Evolutionary conservation across 176 grass and related monocot species (phyloP).

Genomic region (Zoysia japonica): DNA sequence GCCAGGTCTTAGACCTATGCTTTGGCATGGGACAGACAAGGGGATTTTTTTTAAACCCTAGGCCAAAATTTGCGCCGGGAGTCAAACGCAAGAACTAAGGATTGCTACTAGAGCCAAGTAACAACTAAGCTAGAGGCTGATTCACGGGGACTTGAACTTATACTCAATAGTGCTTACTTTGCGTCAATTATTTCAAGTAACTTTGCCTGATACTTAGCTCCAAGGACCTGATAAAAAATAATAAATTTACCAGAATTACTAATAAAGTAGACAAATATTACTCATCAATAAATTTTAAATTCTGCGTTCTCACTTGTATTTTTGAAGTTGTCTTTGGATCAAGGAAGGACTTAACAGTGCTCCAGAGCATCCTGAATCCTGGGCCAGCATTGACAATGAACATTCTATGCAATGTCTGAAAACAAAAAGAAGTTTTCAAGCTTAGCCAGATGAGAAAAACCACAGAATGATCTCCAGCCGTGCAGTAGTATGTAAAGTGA

Average conservation of each 20-base stretch:
- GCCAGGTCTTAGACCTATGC: too few species aligned
- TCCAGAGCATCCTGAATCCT: constrained; percentile 29
- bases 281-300: background rate
- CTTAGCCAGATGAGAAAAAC: constrained; percentile 1
- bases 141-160: background rate
- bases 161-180: constrained; percentile 14
- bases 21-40: too few species aligned
- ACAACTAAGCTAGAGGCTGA: too few species aligned
- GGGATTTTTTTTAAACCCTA: too few species aligned
- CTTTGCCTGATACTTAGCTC: constrained; percentile 50
- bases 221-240: constrained; percentile 41
- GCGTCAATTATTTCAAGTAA: constrained; percentile 57
- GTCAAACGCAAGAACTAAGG: too few species aligned
- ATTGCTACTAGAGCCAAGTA: too few species aligned
- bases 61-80: too few species aligned
- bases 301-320: background rate
- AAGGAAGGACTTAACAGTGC: constrained; percentile 24
- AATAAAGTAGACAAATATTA: background rate
- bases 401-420: constrained; percentile 26
- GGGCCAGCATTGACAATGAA: constrained; percentile 29
- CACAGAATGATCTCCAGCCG: constrained; percentile 3
- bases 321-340: constrained; percentile 31
- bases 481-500: background rate
- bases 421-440: background rate
- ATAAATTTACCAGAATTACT: background rate